phyloP scores from a whole-genome alignment of 169 alveolate genomes.

The Plasmodium cynomolgi region DNA sequence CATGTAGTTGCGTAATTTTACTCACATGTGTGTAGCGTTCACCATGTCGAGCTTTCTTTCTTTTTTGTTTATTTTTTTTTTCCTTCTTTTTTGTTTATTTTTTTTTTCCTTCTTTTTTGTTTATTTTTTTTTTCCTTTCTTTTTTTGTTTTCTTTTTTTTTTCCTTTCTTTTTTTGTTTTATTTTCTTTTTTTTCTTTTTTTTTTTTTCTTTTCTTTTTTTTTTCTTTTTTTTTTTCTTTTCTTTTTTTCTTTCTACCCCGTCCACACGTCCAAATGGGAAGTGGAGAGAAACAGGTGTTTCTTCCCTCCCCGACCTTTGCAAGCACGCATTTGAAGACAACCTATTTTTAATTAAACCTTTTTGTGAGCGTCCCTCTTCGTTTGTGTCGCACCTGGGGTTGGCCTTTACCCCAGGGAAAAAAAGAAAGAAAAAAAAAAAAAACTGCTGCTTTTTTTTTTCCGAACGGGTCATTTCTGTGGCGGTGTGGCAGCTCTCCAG shows the following conservation, averaged over 20 bases:
- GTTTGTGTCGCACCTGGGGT: not conserved
- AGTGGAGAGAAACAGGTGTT: not conserved
- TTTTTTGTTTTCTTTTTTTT: no score
- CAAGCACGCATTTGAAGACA: not conserved
- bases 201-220: no score
- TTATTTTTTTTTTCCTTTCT: no score
- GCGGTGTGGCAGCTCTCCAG: not conserved
- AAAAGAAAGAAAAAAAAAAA: no score
- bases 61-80: no score
- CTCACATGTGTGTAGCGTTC: not conserved
- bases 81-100: no score
- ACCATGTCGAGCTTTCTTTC: not conserved
- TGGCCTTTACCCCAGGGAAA: not conserved
- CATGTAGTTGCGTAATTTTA: not conserved
- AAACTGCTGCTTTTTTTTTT: not conserved
- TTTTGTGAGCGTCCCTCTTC: not conserved
- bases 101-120: no score
- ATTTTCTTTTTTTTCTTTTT: no score
- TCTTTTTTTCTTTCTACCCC: no score
- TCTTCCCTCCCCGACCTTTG: not conserved
- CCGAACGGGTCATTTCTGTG: not conserved
- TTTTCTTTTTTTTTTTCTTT: no score
- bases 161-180: no score
- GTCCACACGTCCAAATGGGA: not conserved
- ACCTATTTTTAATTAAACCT: not conserved